phyloP scores from a whole-genome alignment of 2,329 filamentous ascomycete genomes.

The Aspergillus novoparasiticus region DNA sequence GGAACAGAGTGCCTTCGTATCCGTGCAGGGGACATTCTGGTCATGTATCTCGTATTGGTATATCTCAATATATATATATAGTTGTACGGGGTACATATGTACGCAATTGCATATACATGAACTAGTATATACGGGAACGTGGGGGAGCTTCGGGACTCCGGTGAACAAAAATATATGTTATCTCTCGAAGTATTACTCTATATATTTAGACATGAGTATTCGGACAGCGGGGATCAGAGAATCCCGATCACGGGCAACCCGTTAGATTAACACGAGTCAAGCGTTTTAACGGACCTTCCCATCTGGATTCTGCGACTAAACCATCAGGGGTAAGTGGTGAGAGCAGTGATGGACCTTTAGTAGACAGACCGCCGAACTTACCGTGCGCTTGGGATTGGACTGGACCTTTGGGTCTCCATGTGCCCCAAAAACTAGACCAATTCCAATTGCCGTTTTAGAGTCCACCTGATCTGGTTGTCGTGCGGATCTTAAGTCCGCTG shows the following conservation, averaged over 20 bases:
- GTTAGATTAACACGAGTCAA: neutral
- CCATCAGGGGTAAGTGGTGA: neutral
- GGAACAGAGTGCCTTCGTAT: neutral
- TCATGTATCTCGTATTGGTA: neutral
- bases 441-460: neutral
- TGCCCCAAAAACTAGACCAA: constrained; percentile 1
- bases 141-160: no score
- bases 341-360: neutral
- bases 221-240: neutral
- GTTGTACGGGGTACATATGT: neutral
- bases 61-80: neutral
- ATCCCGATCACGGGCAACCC: neutral
- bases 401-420: neutral
- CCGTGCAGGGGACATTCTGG: neutral
- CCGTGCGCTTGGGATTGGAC: neutral
- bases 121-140: neutral
- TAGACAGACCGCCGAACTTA: neutral
- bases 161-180: neutral
- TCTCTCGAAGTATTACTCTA: neutral
- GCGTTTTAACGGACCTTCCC: neutral
- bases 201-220: neutral
- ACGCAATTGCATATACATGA: neutral
- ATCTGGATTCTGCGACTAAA: neutral
- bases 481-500: neutral
- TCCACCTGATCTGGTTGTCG: neutral